These are phyloP conservation scores for Leccinum variicolor DNA, from an alignment of 768 basidiomycete genomes.

Conservation along the genomic window DNA sequence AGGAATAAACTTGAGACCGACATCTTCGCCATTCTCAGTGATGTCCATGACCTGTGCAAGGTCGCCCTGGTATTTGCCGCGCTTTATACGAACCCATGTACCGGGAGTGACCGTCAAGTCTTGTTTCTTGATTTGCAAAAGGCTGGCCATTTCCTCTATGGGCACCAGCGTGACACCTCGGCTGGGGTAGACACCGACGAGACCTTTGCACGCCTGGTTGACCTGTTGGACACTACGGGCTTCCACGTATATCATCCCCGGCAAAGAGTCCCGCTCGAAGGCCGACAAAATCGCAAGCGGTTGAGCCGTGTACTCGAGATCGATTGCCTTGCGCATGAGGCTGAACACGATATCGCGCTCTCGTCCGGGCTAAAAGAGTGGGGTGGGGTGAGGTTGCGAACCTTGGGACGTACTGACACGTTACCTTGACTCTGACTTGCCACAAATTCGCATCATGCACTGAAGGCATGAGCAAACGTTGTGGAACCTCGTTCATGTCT, in stretches of 20 bases:
- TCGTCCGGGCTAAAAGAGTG: conserved; percentile 64
- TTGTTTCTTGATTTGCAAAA: conserved; percentile 94
- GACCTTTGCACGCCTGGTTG: conserved; percentile 77
- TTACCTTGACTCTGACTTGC: conserved; percentile 91
- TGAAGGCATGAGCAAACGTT: conserved; percentile 92
- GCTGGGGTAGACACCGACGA: conserved; percentile 88
- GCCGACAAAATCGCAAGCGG: conserved; percentile 89
- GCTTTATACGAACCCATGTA: conserved; percentile 92
- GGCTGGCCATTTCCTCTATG: conserved; percentile 96
- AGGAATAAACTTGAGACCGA: conserved; percentile 92
- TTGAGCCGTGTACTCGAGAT: conserved; percentile 70
- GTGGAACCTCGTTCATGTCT: conserved; percentile 91
- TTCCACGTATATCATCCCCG: conserved; percentile 96
- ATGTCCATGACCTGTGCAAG: conserved; percentile 94
- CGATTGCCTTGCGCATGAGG: conserved; percentile 90
- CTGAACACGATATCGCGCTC: conserved; percentile 93
- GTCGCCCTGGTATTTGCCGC: conserved; percentile 93
- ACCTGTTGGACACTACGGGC: conserved; percentile 87
- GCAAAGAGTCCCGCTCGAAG: conserved; percentile 93
- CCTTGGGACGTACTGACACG: conserved; percentile 10
- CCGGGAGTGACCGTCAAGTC: conserved; percentile 80
- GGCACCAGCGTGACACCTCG: conserved; percentile 84
- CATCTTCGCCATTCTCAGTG: conserved; percentile 89
- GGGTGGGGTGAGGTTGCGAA: neutral
- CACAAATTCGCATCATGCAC: conserved; percentile 94